Evolutionary conservation across 2,329 filamentous ascomycete species (phyloP), one percentile per base, ranked within the genome.

Genomic region (Purpureocillium takamizusanense): DNA sequence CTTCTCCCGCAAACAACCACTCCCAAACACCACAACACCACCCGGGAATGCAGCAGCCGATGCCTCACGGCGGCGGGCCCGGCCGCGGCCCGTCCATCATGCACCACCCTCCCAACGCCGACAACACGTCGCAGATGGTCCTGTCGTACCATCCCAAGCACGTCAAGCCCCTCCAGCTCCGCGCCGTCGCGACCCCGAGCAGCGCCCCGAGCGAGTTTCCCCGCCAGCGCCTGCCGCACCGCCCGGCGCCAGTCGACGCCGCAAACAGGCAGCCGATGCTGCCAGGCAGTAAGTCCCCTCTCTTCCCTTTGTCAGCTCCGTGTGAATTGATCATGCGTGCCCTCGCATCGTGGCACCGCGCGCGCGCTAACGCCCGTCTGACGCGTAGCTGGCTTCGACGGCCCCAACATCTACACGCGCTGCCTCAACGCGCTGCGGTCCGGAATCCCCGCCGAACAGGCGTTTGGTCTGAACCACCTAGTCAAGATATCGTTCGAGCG

Each of bases 401-500:
- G 86, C 1, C 85, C 86, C 2, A 92, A 94, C 54, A 95, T 95
- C 46, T 97, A 95, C 55, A 82, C 90, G 35, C 81, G 89, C 32
- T 94, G 87, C 45, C 73, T 94, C 29, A 81, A 89, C 49, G 82
- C 89, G 4, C 66, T 98, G 18, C 83, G 85, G 45, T 95, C 87
- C 12, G 78, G 78, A 3, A 77, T 94, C 18, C 74, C 75, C 4
- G 74, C 81, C 11, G 90, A 98, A 56, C 84, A 95, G 51, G 81
- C 86, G n/a, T 97, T 94, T 61, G 90, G 88, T 0, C 68, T 97
- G 10, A 87, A 94, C 51, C 90, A 97, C 52, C 66, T 97, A 4
- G 88, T 97, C 42, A 94, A 95, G 57, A 95, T 97, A 21, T 95
- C 89, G 0, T 92, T 83, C 54, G 89, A 97, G 59, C 78, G 89